These are phyloP conservation scores for Corymbia calophylla DNA, from an alignment of 441 rosid species.

Conservation along the genomic window DNA sequence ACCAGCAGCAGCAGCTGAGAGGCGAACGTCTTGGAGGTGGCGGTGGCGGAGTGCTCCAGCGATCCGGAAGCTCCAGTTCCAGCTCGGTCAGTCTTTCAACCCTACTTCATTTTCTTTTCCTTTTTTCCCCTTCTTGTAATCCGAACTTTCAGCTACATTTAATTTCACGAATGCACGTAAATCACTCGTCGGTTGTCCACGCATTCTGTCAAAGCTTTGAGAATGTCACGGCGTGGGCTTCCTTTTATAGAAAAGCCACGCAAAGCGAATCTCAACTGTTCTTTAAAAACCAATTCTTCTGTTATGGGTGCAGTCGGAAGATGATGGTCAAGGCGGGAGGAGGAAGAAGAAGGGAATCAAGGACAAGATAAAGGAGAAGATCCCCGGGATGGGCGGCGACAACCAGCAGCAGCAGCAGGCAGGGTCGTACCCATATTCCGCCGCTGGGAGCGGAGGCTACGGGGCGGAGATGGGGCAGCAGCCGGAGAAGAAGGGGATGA, in stretches of 20 bases:
- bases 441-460: background rate
- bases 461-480: background rate
- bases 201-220: background rate
- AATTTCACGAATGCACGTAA: background rate
- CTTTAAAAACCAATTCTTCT: background rate
- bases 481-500: background rate
- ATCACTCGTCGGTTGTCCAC: background rate
- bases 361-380: conserved; percentile 3
- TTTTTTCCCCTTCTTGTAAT: background rate
- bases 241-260: background rate
- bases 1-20: background rate
- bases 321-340: conserved; percentile 6
- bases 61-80: background rate
- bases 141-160: background rate
- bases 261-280: background rate
- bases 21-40: background rate
- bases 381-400: background rate
- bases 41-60: background rate
- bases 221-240: background rate
- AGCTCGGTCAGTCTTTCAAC: background rate
- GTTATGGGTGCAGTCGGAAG: background rate
- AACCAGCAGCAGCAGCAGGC: background rate
- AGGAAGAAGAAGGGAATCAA: conserved; percentile 10
- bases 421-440: background rate
- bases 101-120: background rate